Evolutionary conservation across 805 yeast species (phyloP).

Genomic region (Lipomyces anomalus): DNA sequence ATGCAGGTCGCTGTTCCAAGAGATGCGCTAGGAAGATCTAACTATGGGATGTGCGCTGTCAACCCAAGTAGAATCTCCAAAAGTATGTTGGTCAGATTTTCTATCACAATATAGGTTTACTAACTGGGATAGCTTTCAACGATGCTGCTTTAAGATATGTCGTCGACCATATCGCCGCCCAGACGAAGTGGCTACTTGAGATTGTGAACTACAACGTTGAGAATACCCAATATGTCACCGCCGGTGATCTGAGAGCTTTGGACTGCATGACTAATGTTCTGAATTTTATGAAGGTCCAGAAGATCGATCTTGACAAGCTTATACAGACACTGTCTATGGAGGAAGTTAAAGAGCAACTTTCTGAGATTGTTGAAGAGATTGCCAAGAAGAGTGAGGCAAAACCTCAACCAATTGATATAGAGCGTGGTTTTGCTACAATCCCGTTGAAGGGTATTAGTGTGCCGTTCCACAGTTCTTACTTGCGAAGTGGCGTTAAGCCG

Average conservation of each 20-base stretch:
- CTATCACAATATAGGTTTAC: too few species aligned
- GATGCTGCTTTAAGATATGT: conserved; percentile 94
- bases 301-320: conserved; percentile 84
- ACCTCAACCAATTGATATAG: conserved; percentile 94
- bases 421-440: conserved; percentile 96
- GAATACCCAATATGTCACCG: conserved; percentile 96
- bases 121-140: too few species aligned
- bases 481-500: conserved; percentile 97
- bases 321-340: conserved; percentile 78
- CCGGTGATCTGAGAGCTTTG: conserved; percentile 95
- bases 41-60: conserved; percentile 98
- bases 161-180: conserved; percentile 75
- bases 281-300: conserved; percentile 88
- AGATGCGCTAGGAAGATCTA: conserved; percentile 90
- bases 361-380: conserved; percentile 82
- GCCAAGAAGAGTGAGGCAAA: conserved; percentile 74
- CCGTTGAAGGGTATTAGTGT: conserved; percentile 99
- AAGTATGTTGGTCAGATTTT: too few species aligned
- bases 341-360: conserved; percentile 80
- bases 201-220: conserved; percentile 98
- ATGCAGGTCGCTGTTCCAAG: conserved; percentile 99
- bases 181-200: conserved; percentile 91
- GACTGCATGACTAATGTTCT: conserved; percentile 90
- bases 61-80: conserved; percentile 90
- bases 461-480: conserved; percentile 98